These are phyloP conservation scores for Lantana camara DNA, from an alignment of 257 asterid species.

Conservation along the genomic window DNA sequence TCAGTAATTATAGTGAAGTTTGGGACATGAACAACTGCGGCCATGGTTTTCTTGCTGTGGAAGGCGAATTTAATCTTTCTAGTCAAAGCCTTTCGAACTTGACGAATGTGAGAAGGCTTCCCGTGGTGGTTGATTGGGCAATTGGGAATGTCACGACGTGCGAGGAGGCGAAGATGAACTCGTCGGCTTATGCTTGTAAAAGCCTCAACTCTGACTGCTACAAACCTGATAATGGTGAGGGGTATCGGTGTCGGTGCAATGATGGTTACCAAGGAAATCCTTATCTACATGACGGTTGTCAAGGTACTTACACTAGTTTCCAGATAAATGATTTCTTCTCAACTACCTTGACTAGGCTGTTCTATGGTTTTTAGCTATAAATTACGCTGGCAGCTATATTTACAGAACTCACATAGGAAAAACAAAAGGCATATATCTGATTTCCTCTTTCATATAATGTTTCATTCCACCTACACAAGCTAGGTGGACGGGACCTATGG, in stretches of 20 bases:
- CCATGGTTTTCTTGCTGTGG: conserved; percentile 31
- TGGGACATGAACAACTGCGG: conserved; percentile 22
- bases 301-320: conserved; percentile 18
- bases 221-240: conserved; percentile 5
- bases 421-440: too few species aligned
- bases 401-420: too few species aligned
- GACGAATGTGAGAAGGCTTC: not conserved
- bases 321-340: too few species aligned
- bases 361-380: too few species aligned
- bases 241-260: conserved; percentile 44
- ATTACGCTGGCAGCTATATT: too few species aligned
- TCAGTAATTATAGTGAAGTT: not conserved
- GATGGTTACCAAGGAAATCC: conserved; percentile 49
- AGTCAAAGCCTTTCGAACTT: conserved; percentile 1
- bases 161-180: conserved; percentile 11
- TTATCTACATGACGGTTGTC: conserved; percentile 36
- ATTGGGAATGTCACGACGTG: conserved; percentile 37
- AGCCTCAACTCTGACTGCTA: conserved; percentile 26
- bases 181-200: conserved; percentile 29
- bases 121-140: conserved; percentile 46
- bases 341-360: too few species aligned
- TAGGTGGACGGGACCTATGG: too few species aligned
- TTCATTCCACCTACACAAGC: too few species aligned
- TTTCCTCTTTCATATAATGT: too few species aligned
- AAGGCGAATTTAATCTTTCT: conserved; percentile 26